Conservation (phyloP, 768 basidiomycete genomes). For the Lactifluus volemus region DNA sequence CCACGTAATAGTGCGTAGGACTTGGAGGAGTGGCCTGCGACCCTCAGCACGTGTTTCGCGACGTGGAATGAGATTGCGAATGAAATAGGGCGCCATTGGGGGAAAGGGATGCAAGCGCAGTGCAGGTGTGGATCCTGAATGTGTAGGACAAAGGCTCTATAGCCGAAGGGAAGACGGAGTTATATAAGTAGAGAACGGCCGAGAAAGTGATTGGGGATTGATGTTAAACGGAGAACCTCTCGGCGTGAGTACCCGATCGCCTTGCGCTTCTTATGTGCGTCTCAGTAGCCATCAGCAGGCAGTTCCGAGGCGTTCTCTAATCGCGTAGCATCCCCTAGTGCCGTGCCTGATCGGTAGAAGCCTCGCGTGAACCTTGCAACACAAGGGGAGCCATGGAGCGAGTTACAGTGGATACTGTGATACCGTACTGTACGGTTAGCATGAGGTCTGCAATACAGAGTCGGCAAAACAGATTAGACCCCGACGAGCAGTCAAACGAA, state of each 20-base stretch:
- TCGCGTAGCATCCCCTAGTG: too few species aligned
- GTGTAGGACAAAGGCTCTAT: too few species aligned
- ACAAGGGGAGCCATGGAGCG: not conserved
- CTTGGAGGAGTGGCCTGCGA: conserved; percentile 32
- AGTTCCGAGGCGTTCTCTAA: not conserved
- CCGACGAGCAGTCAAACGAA: too few species aligned
- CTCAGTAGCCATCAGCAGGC: not conserved
- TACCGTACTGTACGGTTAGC: too few species aligned
- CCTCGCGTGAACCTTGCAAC: not conserved
- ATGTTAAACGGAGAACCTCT: not conserved
- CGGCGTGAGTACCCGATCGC: not conserved
- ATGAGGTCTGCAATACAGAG: too few species aligned
- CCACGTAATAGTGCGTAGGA: conserved; percentile 35
- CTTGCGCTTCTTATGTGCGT: not conserved
- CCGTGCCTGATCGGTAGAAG: not conserved
- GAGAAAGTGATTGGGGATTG: not conserved
- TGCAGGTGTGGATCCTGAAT: not conserved
- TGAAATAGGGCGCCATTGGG: conserved; percentile 19
- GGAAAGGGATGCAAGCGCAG: not conserved
- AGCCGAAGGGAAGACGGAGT: not conserved
- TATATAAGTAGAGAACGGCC: not conserved
- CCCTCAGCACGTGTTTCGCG: conserved; percentile 2
- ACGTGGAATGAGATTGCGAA: conserved; percentile 16
- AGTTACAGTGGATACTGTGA: not conserved
- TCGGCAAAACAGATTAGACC: not conserved